Conservation (phyloP, 441 rosid genomes). For the Erodium trifolium region DNA sequence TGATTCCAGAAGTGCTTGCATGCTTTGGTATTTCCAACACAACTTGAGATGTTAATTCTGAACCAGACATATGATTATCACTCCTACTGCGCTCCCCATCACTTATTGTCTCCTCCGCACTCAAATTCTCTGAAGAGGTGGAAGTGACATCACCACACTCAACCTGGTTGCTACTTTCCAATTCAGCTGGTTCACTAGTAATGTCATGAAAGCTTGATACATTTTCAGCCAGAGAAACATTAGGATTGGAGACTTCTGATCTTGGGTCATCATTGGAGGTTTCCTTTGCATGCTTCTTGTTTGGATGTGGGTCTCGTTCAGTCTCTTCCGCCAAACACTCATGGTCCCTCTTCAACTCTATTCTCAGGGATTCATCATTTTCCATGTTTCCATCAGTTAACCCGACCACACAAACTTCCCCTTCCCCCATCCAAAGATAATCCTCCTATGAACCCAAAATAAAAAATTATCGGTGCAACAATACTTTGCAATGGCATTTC, state of each 20-base stretch:
- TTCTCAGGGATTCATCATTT: slow-evolving; percentile 22
- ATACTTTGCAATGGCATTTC: background rate
- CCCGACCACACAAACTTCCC: slow-evolving; percentile 33
- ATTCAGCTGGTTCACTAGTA: slow-evolving; percentile 39
- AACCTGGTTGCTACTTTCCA: slow-evolving; percentile 21
- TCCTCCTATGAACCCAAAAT: slow-evolving; percentile 13
- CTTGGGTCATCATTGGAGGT: slow-evolving; percentile 54
- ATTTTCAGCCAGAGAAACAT: slow-evolving; percentile 48
- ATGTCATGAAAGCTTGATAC: slow-evolving; percentile 39
- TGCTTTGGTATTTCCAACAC: slow-evolving; percentile 81
- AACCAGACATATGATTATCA: slow-evolving; percentile 23
- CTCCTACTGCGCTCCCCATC: slow-evolving; percentile 36
- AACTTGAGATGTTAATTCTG: slow-evolving; percentile 41
- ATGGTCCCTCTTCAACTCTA: slow-evolving; percentile 44
- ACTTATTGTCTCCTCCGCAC: slow-evolving; percentile 41
- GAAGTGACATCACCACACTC: slow-evolving; percentile 33
- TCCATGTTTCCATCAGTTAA: slow-evolving; percentile 24
- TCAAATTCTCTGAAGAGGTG: slow-evolving; percentile 32
- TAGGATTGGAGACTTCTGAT: slow-evolving; percentile 80
- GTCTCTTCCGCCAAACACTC: slow-evolving; percentile 21
- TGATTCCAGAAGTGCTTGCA: slow-evolving; percentile 65
- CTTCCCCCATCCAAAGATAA: slow-evolving; percentile 43
- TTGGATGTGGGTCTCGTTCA: slow-evolving; percentile 26
- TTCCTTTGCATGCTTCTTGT: slow-evolving; percentile 58
- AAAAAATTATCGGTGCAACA: background rate